Base-by-base conservation (phyloP, 768 basidiomycete genomes). In the Russula emetica region DNA sequence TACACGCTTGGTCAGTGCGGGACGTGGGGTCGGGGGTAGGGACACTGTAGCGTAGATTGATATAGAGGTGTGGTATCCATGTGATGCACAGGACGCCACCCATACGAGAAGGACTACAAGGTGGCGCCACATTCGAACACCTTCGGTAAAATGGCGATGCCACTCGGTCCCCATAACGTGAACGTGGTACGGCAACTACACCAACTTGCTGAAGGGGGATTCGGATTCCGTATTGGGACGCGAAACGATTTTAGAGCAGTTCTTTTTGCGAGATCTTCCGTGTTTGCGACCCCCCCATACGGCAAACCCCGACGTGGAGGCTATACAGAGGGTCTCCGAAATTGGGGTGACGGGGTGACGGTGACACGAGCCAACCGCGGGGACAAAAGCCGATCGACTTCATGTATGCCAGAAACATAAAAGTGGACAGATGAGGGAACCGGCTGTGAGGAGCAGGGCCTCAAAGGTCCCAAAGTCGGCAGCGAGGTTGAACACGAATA, bases 401-500 rank as follows among this genome's bases (percentile, higher is more conserved):
- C 9, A 61, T 26, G 22, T 44, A 14, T 54, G 60, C 30, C 53
- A 54, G 52, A 61, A 61, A 34, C 52, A 61, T 3, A 61, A 18
- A 7, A 61, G n/a, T 22, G 61, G 61, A 4, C 54, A 47, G 61
- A 49, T 24, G 45, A 61, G 53, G 34, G 61, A 61, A 49, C 53
- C 44, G 26, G 54, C 18, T 20, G 61, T 61, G 11, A 61, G 53
- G 45, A 61, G 53, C 8, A 61, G n/a, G 10, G 61, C 53, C 24
- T 49, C 54, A 7, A 20, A 36, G 7, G 24, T 55, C 24, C 61
- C 61, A 14, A 49, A 47, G 3, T 28, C 26, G 18, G 36, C 14
- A 38, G 61, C 68, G 42, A 70, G 70, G 22, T 76, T 72, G 63
- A 71, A 72, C 36, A 83, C 71, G 70, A 83, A 80, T 22, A 76